Evolutionary conservation across 345 rosid genomes (phyloP), one percentile per base, ranked within the genome.

Genomic region (Trapa incisa): DNA sequence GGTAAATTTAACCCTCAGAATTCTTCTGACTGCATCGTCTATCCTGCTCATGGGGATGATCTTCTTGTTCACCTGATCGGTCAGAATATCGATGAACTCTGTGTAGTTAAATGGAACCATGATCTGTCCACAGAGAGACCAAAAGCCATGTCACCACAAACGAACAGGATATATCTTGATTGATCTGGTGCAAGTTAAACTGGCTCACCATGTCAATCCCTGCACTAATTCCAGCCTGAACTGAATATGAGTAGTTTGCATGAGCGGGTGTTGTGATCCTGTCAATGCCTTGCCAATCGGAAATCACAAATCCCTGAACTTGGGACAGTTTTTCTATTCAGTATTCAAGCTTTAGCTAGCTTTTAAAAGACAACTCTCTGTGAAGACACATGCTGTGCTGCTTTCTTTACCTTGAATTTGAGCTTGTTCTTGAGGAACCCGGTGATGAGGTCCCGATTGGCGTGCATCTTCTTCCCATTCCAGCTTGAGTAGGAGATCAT

Each of bases 401-500:
- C 12, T 45, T 6, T 35, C 7, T 9, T 13, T 77, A 84, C 91
- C 84, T 75, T 76, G 82, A 93, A 93, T 4, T 73, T 79, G 65
- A 93, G 96, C 22, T 76, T 81, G 68, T 75, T 64, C 76, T 93
- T 93, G 68, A 93, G 97, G 68, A 80, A 86, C 43, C 75, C 92
- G 5, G 98, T 84, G 75, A 90, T 29, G 71, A 90, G 72, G 0
- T 73, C 82, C 4, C 65, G 76, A 64, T 91, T 86, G 6, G 95
- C 84, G 17, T 88, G 97, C 98, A 93, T 93, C 71, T 93, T 93
- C 64, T 80, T 50, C 56, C 95, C 97, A 54, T 93, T 93, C 87
- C 84, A 86, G 78, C 97, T 93, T 10, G 96, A 88, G 78, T 91
- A 91, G 17, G 97, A 91, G 65, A 85, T 80, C 98, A 93, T 91